Conservation (phyloP, 2,329 filamentous ascomycete species). For the Apiospora koreana region DNA sequence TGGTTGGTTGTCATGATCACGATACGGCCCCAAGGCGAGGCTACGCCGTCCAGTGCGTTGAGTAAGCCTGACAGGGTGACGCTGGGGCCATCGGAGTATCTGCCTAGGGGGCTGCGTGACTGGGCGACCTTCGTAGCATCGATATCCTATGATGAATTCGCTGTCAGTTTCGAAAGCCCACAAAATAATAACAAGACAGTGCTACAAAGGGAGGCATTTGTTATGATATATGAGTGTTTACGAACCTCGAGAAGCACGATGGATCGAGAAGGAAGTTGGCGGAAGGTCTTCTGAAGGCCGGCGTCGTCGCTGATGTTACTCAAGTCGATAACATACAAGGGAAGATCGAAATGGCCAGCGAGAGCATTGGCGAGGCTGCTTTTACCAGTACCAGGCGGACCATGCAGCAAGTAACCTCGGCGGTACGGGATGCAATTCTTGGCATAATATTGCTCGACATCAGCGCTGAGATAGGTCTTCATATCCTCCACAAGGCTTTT, state of each 20-base stretch:
- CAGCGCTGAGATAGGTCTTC: background rate
- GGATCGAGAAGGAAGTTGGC: slow-evolving; percentile 75
- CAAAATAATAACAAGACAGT: no score
- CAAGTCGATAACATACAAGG: slow-evolving; percentile 39
- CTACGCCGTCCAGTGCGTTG: slow-evolving; percentile 57
- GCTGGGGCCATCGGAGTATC: background rate
- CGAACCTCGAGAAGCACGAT: slow-evolving; percentile 83
- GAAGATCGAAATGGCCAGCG: slow-evolving; percentile 36
- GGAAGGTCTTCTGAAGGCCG: slow-evolving; percentile 75
- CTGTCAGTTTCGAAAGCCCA: background rate
- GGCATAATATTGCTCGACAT: background rate
- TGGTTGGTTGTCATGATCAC: slow-evolving; percentile 32
- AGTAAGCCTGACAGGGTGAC: slow-evolving; percentile 56
- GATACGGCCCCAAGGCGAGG: slow-evolving; percentile 27
- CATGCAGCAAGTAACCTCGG: slow-evolving; percentile 7
- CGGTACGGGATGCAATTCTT: slow-evolving; percentile 2
- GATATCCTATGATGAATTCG: background rate
- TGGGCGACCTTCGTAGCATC: background rate
- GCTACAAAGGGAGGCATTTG: no score
- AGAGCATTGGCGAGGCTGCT: slow-evolving; percentile 37
- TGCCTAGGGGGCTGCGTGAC: background rate
- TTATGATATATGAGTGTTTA: no score
- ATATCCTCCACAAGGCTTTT: background rate
- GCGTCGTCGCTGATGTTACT: slow-evolving; percentile 59
- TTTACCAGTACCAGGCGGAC: background rate